Conservation (phyloP, 345 rosid genomes). For the Angophora floribunda region DNA sequence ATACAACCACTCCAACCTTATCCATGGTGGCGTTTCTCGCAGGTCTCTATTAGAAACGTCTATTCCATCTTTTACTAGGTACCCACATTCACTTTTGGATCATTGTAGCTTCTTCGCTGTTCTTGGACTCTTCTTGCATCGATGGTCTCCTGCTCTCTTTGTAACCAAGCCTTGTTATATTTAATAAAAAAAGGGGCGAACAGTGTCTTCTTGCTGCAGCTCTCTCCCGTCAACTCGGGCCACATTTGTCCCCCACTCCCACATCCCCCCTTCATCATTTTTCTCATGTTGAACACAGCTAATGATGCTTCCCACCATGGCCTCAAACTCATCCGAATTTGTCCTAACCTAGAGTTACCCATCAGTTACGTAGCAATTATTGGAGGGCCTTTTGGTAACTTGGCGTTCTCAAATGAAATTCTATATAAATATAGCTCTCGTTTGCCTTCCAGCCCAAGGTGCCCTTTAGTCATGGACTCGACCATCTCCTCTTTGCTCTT, state of each 20-base stretch:
- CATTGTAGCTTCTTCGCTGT: neutral
- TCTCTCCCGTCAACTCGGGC: neutral
- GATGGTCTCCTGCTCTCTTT: neutral
- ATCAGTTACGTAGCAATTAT: neutral
- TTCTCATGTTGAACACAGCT: neutral
- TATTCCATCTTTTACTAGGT: neutral
- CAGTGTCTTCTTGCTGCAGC: neutral
- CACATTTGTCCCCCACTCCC: neutral
- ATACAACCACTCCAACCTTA: neutral
- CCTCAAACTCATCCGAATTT: neutral
- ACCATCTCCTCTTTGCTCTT: conserved; percentile 17
- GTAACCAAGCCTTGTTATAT: neutral
- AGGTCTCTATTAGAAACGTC: neutral
- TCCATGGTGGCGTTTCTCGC: neutral
- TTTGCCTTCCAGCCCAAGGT: neutral
- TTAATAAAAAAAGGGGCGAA: neutral
- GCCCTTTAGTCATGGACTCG: conserved; percentile 31
- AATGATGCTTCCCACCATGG: neutral
- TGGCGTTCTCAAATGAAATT: neutral
- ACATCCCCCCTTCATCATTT: neutral
- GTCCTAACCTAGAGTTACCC: neutral
- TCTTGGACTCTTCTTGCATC: neutral
- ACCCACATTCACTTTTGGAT: neutral
- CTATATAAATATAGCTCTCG: conserved; percentile 1
- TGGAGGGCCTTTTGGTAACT: conserved; percentile 18